These are phyloP conservation scores for Geotrichum bryndzae DNA, from an alignment of 1,139 yeast species.

Conservation along the genomic window DNA sequence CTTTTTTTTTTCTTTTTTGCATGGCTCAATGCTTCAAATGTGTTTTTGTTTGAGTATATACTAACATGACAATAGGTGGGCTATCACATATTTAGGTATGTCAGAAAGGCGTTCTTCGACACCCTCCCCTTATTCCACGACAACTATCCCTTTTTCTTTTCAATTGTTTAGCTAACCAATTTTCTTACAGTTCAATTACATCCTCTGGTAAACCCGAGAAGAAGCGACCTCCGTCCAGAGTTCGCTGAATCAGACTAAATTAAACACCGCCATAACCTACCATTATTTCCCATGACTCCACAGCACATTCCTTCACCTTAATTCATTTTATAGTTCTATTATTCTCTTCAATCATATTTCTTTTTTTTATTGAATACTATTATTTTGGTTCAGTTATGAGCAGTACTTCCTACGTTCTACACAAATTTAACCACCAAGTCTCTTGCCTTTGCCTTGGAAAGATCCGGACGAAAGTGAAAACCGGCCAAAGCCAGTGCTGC, in stretches of 20 bases:
- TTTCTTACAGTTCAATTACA: conserved; percentile 54
- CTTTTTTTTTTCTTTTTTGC: too few species aligned
- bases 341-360: neutral
- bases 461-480: conserved; percentile 14
- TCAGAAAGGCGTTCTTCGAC: neutral
- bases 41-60: neutral
- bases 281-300: neutral
- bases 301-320: neutral
- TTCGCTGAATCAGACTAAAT: conserved; percentile 32
- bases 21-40: neutral
- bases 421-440: conserved; percentile 30
- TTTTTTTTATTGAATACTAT: neutral
- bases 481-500: conserved; percentile 13
- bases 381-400: neutral
- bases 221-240: conserved; percentile 68
- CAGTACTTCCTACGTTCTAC: neutral
- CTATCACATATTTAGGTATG: conserved; percentile 65
- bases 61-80: conserved; percentile 45
- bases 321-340: neutral
- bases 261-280: neutral
- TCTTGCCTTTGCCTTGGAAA: conserved; percentile 24
- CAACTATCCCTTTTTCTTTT: neutral
- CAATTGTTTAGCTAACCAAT: conserved; percentile 50
- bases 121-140: conserved; percentile 22
- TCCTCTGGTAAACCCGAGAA: conserved; percentile 66